Evolutionary conservation across 73 alveolate species (phyloP).

Genomic region (Paraurostyla sp.): DNA sequence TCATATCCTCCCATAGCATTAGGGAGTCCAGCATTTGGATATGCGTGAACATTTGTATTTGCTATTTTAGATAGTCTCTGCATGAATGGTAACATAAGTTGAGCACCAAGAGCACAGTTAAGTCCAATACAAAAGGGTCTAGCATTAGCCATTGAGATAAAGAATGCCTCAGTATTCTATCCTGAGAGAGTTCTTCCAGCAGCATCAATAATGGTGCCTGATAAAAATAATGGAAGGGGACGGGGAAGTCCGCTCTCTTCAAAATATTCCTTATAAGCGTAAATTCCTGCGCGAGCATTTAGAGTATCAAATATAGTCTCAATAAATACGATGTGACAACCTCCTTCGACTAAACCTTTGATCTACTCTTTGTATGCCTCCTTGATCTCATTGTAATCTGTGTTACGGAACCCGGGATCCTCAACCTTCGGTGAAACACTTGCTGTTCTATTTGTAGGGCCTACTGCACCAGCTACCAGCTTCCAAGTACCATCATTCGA

Average conservation of each 20-base stretch:
- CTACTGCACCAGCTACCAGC: constrained; percentile 93
- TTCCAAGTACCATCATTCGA: constrained; percentile 70
- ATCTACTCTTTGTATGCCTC: constrained; percentile 82
- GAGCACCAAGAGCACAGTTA: constrained; percentile 93
- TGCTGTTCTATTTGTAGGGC: constrained; percentile 89
- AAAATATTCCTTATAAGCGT: constrained; percentile 83
- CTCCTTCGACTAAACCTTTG: constrained; percentile 87
- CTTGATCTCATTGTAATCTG: constrained; percentile 78
- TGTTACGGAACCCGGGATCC: constrained; percentile 83
- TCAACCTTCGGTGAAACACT: constrained; percentile 87
- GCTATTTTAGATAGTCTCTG: constrained; percentile 78
- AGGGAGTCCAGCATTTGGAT: constrained; percentile 94
- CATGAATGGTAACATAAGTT: constrained; percentile 80
- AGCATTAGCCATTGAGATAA: constrained; percentile 81
- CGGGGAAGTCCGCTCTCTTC: constrained; percentile 72
- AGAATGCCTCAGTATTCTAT: constrained; percentile 90
- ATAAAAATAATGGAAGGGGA: constrained; percentile 82
- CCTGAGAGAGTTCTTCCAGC: constrained; percentile 94
- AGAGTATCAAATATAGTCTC: constrained; percentile 92
- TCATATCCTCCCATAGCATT: constrained; percentile 95
- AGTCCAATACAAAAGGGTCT: constrained; percentile 91
- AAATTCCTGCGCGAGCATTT: constrained; percentile 87
- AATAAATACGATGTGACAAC: constrained; percentile 82
- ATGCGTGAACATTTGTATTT: constrained; percentile 82
- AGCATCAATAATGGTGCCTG: constrained; percentile 87